Base-by-base conservation (phyloP, 129 eudicot species). In the Flaveria trinervia region DNA sequence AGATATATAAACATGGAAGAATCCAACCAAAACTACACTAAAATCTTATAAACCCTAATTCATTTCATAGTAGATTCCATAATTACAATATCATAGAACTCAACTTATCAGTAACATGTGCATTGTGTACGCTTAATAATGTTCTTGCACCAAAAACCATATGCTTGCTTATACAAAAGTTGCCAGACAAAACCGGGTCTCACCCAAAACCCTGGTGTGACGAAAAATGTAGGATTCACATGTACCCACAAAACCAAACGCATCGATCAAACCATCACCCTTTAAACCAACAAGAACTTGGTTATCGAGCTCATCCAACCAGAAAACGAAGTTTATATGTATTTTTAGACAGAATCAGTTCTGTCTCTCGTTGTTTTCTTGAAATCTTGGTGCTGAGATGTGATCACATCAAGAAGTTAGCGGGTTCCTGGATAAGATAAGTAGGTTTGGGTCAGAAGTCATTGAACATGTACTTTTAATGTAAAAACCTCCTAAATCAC, bases 361-460 rank as follows among this genome's bases (percentile, higher is more conserved):
- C 82, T 56, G 66, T 75, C 79, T 71, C 83, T 77, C 59, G 28
- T 55, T 85, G 83, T 77, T 78, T 82, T 82, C 86, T 75, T 86
- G 85, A 77, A 67, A 84, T 62, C 87, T 83, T 9, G 88, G 86
- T 79, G 85, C 88, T 87, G 89, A 67, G 68, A 81, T 25, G 13
- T 15, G 25, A 64, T 3, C 41, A 68, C 22, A 51, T 51, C 30
- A 9, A 65, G 16, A 66, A 66, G 73, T 43, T 68, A 68, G 73
- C 5, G 4, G 39, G 11, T 61, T 43, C 16, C n/a, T 9, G 17
- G 49, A 54, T 36, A 23, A 14, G 9, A 55, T 9, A 14, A 64
- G 2, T 18, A 7, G 14, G 26, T 60, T 23, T 7, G 7, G 39
- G 9, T 61, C 14, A 16, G 7, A 65, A 30, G 46, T 65, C n/a